Evolutionary conservation across 2,329 filamentous ascomycete genomes (phyloP).

Genomic region (Saccharata proteae): DNA sequence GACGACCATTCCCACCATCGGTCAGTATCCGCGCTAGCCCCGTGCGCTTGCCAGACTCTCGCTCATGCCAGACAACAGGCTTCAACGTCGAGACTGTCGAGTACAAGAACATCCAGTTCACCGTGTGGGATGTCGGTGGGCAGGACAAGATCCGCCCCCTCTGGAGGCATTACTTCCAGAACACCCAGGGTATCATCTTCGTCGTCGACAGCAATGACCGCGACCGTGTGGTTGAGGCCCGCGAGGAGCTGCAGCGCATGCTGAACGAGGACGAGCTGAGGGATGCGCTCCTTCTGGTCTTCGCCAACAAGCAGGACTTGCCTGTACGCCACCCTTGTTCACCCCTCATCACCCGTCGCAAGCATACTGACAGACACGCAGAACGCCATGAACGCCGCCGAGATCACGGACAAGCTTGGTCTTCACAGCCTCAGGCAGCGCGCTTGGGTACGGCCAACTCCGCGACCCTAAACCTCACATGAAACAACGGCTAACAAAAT

Average conservation of each 20-base stretch:
- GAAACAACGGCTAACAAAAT: constrained; percentile 4
- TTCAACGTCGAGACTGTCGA: constrained; percentile 99
- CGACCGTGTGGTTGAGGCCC: constrained; percentile 81
- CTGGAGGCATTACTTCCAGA: constrained; percentile 95
- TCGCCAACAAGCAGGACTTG: constrained; percentile 98
- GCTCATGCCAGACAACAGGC: constrained; percentile 25
- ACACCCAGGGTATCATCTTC: constrained; percentile 96
- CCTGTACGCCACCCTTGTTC: constrained; percentile 54
- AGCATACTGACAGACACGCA: constrained; percentile 25
- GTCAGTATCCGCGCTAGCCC: constrained; percentile 22
- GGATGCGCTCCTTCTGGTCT: constrained; percentile 85
- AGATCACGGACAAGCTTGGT: constrained; percentile 99
- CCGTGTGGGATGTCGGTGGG: constrained; percentile 96
- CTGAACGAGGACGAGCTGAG: constrained; percentile 98
- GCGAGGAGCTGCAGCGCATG: constrained; percentile 89
- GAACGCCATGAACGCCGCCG: constrained; percentile 99
- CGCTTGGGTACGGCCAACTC: constrained; percentile 69
- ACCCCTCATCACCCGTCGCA: constrained; percentile 4
- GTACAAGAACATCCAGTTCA: constrained; percentile 99
- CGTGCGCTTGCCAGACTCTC: neutral
- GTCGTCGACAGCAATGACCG: constrained; percentile 94
- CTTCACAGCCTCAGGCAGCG: constrained; percentile 98
- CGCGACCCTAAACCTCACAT: neutral
- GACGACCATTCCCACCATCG: constrained; percentile 95
- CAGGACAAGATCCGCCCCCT: constrained; percentile 97